These are phyloP conservation scores for Sporormia fimetaria DNA, from an alignment of 495 filamentous ascomycete genomes.

Conservation along the genomic window DNA sequence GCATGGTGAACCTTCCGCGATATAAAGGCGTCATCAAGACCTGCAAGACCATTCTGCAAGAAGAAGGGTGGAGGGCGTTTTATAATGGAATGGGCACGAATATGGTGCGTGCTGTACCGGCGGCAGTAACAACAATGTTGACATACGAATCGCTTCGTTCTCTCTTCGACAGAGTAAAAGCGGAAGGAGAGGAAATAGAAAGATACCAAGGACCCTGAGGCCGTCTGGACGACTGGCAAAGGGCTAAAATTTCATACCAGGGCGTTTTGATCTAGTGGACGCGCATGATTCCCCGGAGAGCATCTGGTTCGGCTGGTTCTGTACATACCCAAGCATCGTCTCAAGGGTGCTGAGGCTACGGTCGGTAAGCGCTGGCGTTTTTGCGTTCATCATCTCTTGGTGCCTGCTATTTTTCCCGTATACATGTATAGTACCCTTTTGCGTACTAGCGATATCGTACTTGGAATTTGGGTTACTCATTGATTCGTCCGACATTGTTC, in stretches of 20 bases:
- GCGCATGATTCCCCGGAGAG: background rate
- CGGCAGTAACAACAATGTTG: constrained; percentile 92
- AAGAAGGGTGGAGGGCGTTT: constrained; percentile 95
- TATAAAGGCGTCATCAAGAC: constrained; percentile 78
- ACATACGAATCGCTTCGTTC: constrained; percentile 81
- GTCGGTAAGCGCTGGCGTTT: no score
- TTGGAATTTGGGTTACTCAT: no score
- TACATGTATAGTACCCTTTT: no score
- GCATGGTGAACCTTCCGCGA: constrained; percentile 50
- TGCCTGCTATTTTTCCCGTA: no score
- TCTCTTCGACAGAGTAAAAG: constrained; percentile 12
- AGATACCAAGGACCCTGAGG: no score
- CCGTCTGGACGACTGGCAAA: no score
- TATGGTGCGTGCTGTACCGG: constrained; percentile 87
- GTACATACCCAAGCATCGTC: background rate
- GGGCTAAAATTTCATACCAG: no score
- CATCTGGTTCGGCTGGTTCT: background rate
- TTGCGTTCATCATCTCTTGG: no score
- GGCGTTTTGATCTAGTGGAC: background rate
- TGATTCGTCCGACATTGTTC: no score
- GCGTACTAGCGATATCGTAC: no score
- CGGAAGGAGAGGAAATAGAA: constrained; percentile 14
- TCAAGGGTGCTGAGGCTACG: no score
- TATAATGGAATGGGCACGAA: constrained; percentile 98
- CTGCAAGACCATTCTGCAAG: constrained; percentile 66